phyloP scores from a whole-genome alignment of 2,329 filamentous ascomycete species.

The Penicillium sp. region DNA sequence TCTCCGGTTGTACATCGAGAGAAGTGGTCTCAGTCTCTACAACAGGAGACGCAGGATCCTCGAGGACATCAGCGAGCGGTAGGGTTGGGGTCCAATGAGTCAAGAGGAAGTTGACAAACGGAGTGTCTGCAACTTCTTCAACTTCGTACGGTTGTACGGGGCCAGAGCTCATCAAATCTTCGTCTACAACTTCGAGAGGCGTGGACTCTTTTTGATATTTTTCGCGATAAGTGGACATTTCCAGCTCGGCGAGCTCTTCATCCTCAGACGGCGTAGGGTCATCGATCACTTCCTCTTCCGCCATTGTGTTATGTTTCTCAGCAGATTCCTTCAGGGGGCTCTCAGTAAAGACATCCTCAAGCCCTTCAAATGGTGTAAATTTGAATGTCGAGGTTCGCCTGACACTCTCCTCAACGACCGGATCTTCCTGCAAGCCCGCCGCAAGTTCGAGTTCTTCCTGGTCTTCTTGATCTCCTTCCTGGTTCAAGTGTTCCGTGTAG shows the following conservation, averaged over 20 bases:
- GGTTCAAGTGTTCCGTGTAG: neutral
- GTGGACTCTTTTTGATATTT: conserved; percentile 28
- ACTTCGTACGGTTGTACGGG: conserved; percentile 28
- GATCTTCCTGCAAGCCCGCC: neutral
- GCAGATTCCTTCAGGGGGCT: neutral
- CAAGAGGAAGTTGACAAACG: conserved; percentile 12
- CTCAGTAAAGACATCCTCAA: conserved; percentile 29
- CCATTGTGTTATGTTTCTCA: conserved; percentile 1
- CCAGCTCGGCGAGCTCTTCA: neutral
- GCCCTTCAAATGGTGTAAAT: conserved; percentile 17
- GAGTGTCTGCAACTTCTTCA: conserved; percentile 25
- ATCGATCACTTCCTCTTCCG: neutral
- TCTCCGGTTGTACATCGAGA: neutral
- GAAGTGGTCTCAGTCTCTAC: conserved; percentile 2
- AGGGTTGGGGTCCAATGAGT: conserved; percentile 12
- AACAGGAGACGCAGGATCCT: neutral
- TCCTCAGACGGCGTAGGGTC: neutral
- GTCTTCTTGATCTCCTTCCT: neutral
- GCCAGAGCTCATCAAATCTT: conserved; percentile 10
- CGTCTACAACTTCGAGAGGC: conserved; percentile 24
- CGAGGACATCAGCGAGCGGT: neutral
- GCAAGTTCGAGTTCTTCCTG: neutral
- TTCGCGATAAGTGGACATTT: conserved; percentile 9
- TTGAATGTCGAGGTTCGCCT: neutral
- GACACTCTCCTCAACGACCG: neutral